Evolutionary conservation across 1,284 basidiomycete species (phyloP), one percentile per base, ranked within the genome.

Genomic region (Ceratobasidium sp.): DNA sequence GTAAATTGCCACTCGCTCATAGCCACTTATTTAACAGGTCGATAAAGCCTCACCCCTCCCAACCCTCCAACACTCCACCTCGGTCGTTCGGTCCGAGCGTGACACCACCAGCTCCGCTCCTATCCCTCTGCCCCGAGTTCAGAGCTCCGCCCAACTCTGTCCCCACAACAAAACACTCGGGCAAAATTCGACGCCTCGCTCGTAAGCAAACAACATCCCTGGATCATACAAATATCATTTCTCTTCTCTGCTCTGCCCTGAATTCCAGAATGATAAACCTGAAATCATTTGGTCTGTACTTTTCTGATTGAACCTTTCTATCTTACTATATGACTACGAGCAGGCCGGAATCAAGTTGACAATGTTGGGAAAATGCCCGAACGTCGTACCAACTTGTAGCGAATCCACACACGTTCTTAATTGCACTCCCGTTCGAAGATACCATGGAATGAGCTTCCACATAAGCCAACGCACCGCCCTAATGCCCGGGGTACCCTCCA

Each of bases 281-380:
- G 47, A 50, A 50, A 50, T 46, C 25, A 8, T 23, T 50, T 50
- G 11, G 21, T 47, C 21, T 47, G 16, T 21, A 50, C 14, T 13
- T 6, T 11, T 50, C 47, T 50, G 47, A 50, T 50, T 7, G 6
- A 47, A 36, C 47, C 23, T 23, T 50, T 50, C 47, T 50, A 50
- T 50, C 47, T n/a, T 36, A 46, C 16, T 46, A 14, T 16, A n/a
- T n/a, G n/a, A n/a, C n/a, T 11, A 36, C 33, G 33, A 11, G 33
- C 33, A 36, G 33, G 11, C 33, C 33, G 33, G 33, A 36, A 36
- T 11, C 5, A 36, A 36, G 11, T 36, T 36, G 5, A 36, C 33
- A 11, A 36, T 5, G 4, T 36, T 5, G 33, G 11, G 33, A 36
- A 36, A 36, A 11, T 36, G 33, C 4, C 33, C 33, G 11, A 36